Conservation (phyloP, 2,329 filamentous ascomycete genomes). For the Tolypocladium tropicale region DNA sequence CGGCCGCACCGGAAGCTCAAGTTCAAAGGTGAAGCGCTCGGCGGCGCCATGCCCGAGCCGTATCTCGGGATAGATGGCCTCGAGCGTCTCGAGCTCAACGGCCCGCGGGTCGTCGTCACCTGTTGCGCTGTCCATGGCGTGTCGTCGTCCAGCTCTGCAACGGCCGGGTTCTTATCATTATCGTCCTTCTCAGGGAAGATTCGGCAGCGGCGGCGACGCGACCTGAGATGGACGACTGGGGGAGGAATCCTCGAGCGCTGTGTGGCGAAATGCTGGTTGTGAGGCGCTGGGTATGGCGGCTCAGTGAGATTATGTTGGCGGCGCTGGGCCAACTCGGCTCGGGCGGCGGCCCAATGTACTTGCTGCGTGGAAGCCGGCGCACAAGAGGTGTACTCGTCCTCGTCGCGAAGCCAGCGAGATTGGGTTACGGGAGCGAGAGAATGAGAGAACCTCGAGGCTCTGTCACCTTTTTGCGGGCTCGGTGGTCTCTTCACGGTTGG, state of each 20-base stretch:
- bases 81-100: slow-evolving; percentile 49
- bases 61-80: slow-evolving; percentile 59
- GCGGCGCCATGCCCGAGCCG: slow-evolving; percentile 27
- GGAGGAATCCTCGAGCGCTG: no score
- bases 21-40: slow-evolving; percentile 34
- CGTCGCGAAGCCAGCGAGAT: no score
- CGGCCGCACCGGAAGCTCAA: slow-evolving; percentile 49
- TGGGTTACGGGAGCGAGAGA: no score
- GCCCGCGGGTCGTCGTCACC: slow-evolving; percentile 47
- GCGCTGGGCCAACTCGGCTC: no score
- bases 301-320: no score
- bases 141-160: background rate
- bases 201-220: background rate
- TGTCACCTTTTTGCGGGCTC: no score
- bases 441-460: no score
- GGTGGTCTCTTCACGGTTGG: no score
- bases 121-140: slow-evolving; percentile 28
- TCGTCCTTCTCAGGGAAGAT: background rate
- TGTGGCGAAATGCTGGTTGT: background rate
- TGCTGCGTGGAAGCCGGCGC: no score
- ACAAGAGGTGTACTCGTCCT: no score
- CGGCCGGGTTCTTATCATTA: slow-evolving; percentile 3
- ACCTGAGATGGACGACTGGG: background rate
- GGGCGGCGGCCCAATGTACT: no score
- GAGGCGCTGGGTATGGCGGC: background rate